A percentile compares a stretch with the other conserved stretches of the same genome.
Conservation (phyloP, 1,284 basidiomycete species). For the Exsudoporus floridanus region DNA sequence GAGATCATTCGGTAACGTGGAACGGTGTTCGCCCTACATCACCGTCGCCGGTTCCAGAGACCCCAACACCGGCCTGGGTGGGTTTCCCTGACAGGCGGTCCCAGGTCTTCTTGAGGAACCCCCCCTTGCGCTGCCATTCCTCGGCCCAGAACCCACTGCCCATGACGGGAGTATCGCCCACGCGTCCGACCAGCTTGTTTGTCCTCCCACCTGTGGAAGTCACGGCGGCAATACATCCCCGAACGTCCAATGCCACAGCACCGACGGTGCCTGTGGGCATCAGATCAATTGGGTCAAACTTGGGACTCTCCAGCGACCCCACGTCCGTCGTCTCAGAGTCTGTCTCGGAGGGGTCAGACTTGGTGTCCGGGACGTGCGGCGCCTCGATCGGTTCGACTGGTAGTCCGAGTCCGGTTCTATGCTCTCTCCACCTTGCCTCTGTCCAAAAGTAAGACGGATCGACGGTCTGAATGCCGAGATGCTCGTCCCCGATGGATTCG, state of each 20-base stretch:
- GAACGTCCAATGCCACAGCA: constrained; percentile 73
- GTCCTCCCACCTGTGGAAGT: constrained; percentile 82
- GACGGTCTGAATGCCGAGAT: constrained; percentile 57
- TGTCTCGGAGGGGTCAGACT: not conserved
- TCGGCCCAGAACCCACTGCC: constrained; percentile 82
- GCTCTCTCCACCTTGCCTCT: constrained; percentile 69
- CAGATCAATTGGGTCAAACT: constrained; percentile 48
- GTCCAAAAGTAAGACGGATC: constrained; percentile 78
- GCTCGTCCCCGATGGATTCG: constrained; percentile 53
- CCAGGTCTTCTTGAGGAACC: constrained; percentile 42
- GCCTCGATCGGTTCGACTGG: constrained; percentile 60
- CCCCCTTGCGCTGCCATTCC: constrained; percentile 53
- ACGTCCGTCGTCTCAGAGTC: constrained; percentile 17
- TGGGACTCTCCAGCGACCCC: constrained; percentile 11
- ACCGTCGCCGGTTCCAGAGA: constrained; percentile 82
- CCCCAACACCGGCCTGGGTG: constrained; percentile 55
- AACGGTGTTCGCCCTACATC: constrained; percentile 49
- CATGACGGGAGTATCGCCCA: constrained; percentile 80
- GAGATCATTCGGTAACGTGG: constrained; percentile 3
- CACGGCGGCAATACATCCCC: constrained; percentile 68
- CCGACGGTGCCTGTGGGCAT: constrained; percentile 79
- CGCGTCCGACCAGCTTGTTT: constrained; percentile 77
- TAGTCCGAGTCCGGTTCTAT: constrained; percentile 66
- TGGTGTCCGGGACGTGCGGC: constrained; percentile 13
- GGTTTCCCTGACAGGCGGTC: constrained; percentile 41